Conservation (phyloP, 1,284 basidiomycete genomes). For the Moesziomyces sp. region DNA sequence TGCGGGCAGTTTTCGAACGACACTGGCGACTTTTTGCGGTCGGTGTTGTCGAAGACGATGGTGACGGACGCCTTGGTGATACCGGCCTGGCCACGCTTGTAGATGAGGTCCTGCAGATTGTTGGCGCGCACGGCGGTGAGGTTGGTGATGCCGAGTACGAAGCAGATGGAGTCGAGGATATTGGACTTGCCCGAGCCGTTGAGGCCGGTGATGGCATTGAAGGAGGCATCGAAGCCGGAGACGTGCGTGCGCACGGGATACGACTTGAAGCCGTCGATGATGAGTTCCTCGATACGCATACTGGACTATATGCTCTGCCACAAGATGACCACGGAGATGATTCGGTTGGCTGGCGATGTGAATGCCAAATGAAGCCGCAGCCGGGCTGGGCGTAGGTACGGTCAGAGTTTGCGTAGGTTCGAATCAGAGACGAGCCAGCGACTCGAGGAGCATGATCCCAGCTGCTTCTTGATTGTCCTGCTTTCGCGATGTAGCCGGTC, state of each 20-base stretch:
- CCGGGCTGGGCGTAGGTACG: no score
- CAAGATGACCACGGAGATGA: neutral
- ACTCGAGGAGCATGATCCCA: no score
- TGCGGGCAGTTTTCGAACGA: constrained; percentile 85
- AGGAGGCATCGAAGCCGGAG: constrained; percentile 92
- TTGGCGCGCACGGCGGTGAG: constrained; percentile 78
- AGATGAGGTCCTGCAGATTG: constrained; percentile 96
- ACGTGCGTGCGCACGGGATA: constrained; percentile 95
- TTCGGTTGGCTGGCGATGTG: no score
- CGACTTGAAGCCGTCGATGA: constrained; percentile 71
- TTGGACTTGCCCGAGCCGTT: constrained; percentile 78
- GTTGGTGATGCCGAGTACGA: constrained; percentile 67
- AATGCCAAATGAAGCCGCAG: no score
- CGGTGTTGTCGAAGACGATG: constrained; percentile 99
- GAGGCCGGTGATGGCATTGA: constrained; percentile 96
- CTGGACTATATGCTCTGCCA: constrained; percentile 6
- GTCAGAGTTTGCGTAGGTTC: no score
- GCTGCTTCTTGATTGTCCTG: neutral
- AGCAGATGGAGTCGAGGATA: constrained; percentile 67
- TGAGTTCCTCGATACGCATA: constrained; percentile 70
- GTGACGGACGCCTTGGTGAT: constrained; percentile 97
- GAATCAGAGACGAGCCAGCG: no score
- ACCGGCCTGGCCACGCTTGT: constrained; percentile 96
- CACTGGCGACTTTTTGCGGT: constrained; percentile 83
- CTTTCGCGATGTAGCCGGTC: no score